phyloP scores from a whole-genome alignment of 148 eudicot genomes.

The Amaranthus cruentus region DNA sequence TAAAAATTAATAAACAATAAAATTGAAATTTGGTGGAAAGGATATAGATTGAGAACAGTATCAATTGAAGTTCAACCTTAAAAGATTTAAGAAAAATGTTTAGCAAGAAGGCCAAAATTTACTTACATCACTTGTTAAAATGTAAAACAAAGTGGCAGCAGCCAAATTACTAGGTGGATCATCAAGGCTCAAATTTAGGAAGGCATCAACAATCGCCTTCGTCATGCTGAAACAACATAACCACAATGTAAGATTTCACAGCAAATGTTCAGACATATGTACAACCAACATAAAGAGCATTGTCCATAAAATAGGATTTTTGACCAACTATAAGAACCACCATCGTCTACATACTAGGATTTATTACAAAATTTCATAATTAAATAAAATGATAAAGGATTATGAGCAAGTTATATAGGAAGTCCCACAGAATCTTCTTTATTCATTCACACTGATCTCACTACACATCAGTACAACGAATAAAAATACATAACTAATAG shows the following conservation, averaged over 20 bases:
- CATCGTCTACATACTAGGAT: too few relatives aligned
- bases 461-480: too few relatives aligned
- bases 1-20: not conserved
- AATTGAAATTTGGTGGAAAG: not conserved
- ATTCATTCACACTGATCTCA: too few relatives aligned
- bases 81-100: not conserved
- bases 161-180: constrained; percentile 87
- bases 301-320: too few relatives aligned
- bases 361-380: too few relatives aligned
- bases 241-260: constrained; percentile 8
- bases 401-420: too few relatives aligned
- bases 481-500: too few relatives aligned
- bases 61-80: not conserved
- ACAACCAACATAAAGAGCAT: constrained; percentile 1
- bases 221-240: constrained; percentile 60
- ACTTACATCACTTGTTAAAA: constrained; percentile 80
- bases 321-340: not conserved
- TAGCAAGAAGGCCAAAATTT: constrained; percentile 13
- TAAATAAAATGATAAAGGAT: too few relatives aligned
- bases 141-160: constrained; percentile 77
- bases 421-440: too few relatives aligned
- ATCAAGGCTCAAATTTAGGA: constrained; percentile 68
- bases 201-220: constrained; percentile 65
- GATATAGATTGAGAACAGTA: not conserved
- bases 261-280: too few relatives aligned